phyloP scores from a whole-genome alignment of 2,329 filamentous ascomycete species.

The Epichloe festucae region DNA sequence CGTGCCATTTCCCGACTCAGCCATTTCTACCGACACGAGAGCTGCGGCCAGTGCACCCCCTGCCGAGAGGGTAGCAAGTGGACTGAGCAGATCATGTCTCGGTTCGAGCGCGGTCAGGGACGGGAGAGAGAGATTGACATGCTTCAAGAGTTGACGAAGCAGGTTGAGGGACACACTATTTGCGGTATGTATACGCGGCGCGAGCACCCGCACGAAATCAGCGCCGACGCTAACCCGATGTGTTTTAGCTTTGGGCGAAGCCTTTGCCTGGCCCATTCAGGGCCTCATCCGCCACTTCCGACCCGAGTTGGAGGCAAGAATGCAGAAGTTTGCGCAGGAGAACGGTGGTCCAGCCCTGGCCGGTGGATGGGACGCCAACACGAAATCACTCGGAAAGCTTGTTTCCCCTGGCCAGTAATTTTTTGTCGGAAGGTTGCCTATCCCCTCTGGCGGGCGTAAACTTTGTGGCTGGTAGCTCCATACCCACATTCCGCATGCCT shows the following conservation, averaged over 20 bases:
- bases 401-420: conserved; percentile 79
- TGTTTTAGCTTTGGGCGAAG: conserved; percentile 68
- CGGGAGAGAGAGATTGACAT: conserved; percentile 96
- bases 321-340: conserved; percentile 65
- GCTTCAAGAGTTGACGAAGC: conserved; percentile 98
- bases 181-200: conserved; percentile 51
- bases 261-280: conserved; percentile 97
- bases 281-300: conserved; percentile 97
- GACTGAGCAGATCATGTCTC: conserved; percentile 98
- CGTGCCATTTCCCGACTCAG: conserved; percentile 84
- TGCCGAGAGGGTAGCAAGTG: conserved; percentile 98
- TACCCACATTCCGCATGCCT: not conserved
- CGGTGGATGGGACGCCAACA: conserved; percentile 74
- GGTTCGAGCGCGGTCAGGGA: conserved; percentile 84
- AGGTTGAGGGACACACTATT: conserved; percentile 98
- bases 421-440: conserved; percentile 8
- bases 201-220: not conserved
- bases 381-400: conserved; percentile 65
- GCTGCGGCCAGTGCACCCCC: conserved; percentile 97
- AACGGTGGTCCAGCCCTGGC: conserved; percentile 63
- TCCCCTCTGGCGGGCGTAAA: not conserved
- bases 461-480: not conserved
- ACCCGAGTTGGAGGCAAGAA: conserved; percentile 84
- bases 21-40: conserved; percentile 98
- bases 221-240: not conserved